A percentile compares a stretch with the other conserved stretches of the same genome.
phyloP scores from a whole-genome alignment of 176 grass and related monocot species.

The Miscanthus lutarioriparius region DNA sequence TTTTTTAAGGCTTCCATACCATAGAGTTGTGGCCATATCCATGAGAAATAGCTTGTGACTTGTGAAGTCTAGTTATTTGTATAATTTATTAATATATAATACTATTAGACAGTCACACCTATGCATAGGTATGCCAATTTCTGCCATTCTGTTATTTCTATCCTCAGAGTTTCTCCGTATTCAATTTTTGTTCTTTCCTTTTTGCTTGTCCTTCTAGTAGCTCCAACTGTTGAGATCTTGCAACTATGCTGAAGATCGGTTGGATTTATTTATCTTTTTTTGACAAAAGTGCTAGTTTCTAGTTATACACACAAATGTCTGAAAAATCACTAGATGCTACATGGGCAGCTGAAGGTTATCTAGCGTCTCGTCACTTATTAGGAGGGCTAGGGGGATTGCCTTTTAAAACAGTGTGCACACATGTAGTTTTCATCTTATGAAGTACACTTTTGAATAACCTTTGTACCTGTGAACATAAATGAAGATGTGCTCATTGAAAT shows the following conservation, averaged over 20 bases:
- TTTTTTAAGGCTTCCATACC: neutral
- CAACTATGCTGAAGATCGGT: neutral
- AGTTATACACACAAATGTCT: constrained; percentile 4
- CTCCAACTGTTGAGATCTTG: neutral
- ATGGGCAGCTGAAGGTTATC: neutral
- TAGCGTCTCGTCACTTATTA: neutral
- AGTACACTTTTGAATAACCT: neutral
- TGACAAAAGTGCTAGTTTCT: neutral
- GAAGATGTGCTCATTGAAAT: constrained; percentile 14
- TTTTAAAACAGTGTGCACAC: constrained; percentile 2
- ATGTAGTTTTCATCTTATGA: neutral
- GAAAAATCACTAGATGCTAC: neutral
- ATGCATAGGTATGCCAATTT: neutral
- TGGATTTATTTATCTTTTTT: neutral
- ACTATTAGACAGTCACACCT: neutral
- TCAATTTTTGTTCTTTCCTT: neutral
- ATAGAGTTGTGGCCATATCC: neutral
- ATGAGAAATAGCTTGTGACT: neutral
- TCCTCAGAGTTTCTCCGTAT: neutral
- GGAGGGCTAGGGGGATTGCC: neutral
- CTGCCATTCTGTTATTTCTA: neutral
- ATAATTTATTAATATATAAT: neutral
- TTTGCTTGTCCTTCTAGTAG: neutral
- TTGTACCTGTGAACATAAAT: neutral
- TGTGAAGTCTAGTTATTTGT: neutral